These are phyloP conservation scores for Novymonas esmeraldas DNA, from an alignment of 208 protist species.

Conservation along the genomic window DNA sequence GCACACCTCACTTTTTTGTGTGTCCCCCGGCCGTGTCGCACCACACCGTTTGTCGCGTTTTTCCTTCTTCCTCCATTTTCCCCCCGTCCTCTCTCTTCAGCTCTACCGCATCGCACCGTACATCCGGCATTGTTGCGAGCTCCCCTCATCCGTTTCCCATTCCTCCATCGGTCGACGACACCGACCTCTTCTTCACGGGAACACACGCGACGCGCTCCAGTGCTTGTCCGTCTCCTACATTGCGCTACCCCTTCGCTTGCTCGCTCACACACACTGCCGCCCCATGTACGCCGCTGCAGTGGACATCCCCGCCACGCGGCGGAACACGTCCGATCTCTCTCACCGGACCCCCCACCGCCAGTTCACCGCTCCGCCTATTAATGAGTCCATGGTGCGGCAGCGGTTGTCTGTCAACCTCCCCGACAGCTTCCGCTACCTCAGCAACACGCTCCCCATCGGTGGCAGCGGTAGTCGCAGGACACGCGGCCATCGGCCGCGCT, in stretches of 20 bases:
- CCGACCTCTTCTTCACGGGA: too few species aligned
- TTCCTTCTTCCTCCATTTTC: too few species aligned
- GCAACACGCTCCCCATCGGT: conserved; percentile 13
- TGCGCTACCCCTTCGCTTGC: not conserved
- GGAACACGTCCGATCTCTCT: conserved; percentile 2
- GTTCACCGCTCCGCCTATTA: conserved; percentile 5
- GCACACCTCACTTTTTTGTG: too few species aligned
- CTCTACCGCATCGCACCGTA: too few species aligned
- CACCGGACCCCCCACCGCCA: not conserved
- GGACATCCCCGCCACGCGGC: conserved; percentile 14
- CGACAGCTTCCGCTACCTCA: conserved; percentile 21
- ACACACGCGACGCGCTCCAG: too few species aligned
- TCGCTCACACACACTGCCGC: not conserved
- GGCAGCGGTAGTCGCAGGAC: not conserved
- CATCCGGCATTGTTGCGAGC: too few species aligned
- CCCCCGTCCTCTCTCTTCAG: too few species aligned
- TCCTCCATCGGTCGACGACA: too few species aligned
- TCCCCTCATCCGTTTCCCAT: too few species aligned
- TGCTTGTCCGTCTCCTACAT: too few species aligned
- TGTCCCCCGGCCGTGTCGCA: too few species aligned
- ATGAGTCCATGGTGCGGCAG: conserved; percentile 29
- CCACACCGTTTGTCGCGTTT: too few species aligned
- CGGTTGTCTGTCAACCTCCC: conserved; percentile 28
- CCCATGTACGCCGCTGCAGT: not conserved
- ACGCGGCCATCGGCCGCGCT: not conserved